Percentiles rank a stretch among this genome's conserved stretches.
These are phyloP conservation scores for Sicyos edulis DNA, from an alignment of 306 rosid species.

Conservation along the genomic window DNA sequence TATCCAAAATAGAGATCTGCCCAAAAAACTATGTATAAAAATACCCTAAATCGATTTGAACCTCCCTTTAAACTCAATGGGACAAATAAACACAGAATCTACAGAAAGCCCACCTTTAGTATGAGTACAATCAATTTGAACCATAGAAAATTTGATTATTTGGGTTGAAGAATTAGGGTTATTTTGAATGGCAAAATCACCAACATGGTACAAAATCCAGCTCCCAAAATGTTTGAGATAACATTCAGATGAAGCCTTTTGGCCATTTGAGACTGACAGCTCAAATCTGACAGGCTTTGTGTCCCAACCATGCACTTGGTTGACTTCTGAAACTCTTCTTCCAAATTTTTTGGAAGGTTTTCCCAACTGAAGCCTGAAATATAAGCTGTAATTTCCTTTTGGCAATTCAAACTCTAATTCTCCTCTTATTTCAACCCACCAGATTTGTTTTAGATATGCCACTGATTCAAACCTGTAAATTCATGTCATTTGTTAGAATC, in stretches of 20 bases:
- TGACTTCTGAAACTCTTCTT: constrained; percentile 39
- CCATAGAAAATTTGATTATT: constrained; percentile 63
- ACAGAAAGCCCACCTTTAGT: constrained; percentile 83
- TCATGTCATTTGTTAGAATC: too few species aligned
- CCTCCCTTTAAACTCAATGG: constrained; percentile 26
- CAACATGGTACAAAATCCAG: constrained; percentile 58
- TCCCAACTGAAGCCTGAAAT: constrained; percentile 69
- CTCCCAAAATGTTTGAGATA: constrained; percentile 41
- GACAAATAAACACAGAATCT: constrained; percentile 56
- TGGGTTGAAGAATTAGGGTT: constrained; percentile 29
- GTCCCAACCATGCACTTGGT: constrained; percentile 84
- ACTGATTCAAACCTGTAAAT: constrained; percentile 48
- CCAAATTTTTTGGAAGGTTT: constrained; percentile 48
- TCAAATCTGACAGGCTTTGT: constrained; percentile 68
- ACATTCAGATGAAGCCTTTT: constrained; percentile 36
- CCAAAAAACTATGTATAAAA: too few species aligned
- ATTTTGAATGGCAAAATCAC: constrained; percentile 40
- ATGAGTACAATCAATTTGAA: constrained; percentile 89
- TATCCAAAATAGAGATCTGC: too few species aligned
- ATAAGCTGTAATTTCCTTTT: constrained; percentile 48
- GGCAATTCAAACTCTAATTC: constrained; percentile 74
- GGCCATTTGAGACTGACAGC: constrained; percentile 59
- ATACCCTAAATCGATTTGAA: neutral
- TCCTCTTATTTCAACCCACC: constrained; percentile 86
- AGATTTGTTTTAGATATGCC: constrained; percentile 76